phyloP scores from a whole-genome alignment of 345 rosid species.

The Capsella bursapastoris region DNA sequence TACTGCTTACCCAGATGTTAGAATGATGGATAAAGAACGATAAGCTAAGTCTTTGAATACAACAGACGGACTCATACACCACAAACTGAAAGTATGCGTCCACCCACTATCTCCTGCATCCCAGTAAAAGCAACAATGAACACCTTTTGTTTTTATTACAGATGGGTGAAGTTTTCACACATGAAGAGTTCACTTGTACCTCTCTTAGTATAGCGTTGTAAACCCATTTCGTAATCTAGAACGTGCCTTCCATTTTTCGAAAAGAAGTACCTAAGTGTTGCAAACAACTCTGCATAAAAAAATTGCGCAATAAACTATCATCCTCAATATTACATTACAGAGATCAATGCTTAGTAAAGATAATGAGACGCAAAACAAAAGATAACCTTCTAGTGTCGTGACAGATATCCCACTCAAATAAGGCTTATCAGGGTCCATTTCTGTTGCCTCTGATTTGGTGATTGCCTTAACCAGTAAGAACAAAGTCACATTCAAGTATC shows the following conservation, averaged over 20 bases:
- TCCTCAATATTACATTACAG: constrained; percentile 19
- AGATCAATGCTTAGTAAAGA: constrained; percentile 25
- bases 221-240: constrained; percentile 78
- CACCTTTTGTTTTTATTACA: constrained; percentile 27
- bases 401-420: constrained; percentile 89
- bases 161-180: constrained; percentile 3
- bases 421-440: constrained; percentile 64
- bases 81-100: constrained; percentile 72
- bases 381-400: constrained; percentile 71
- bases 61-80: constrained; percentile 97
- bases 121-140: constrained; percentile 28
- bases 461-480: constrained; percentile 65
- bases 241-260: constrained; percentile 75
- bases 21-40: constrained; percentile 82
- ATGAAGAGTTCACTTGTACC: constrained; percentile 53
- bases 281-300: constrained; percentile 65
- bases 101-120: constrained; percentile 65
- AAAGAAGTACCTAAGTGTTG: constrained; percentile 81
- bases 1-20: constrained; percentile 90
- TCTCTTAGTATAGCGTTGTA: constrained; percentile 65
- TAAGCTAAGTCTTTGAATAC: constrained; percentile 87
- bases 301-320: constrained; percentile 34
- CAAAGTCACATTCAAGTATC: constrained; percentile 22
- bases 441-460: constrained; percentile 64
- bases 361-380: constrained; percentile 14